Conservation (phyloP, 31 red algal species). For the Asparagopsis taxiformis region DNA sequence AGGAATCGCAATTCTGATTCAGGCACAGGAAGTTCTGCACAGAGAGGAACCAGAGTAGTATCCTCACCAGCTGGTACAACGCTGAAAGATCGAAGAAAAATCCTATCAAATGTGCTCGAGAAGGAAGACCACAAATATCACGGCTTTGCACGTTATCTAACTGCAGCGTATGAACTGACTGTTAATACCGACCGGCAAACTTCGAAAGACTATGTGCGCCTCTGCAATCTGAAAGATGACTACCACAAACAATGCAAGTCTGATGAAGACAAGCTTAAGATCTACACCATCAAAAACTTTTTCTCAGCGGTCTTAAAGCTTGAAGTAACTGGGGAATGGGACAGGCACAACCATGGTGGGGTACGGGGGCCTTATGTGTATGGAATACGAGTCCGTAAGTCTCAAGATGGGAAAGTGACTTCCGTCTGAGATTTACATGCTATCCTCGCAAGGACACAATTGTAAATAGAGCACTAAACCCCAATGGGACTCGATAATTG, state of each 20-base stretch:
- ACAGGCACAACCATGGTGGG: conserved; percentile 95
- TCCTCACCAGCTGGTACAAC: conserved; percentile 14
- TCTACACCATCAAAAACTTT: conserved; percentile 96
- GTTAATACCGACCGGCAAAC: conserved; percentile 84
- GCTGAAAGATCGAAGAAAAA: conserved; percentile 43
- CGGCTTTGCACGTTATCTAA: conserved; percentile 76
- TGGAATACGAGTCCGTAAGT: conserved; percentile 70
- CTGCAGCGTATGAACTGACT: conserved; percentile 79
- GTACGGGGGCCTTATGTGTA: conserved; percentile 98
- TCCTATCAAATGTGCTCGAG: conserved; percentile 40
- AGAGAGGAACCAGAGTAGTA: not conserved
- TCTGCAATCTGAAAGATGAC: conserved; percentile 97
- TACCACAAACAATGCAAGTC: conserved; percentile 84
- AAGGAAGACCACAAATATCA: conserved; percentile 72
- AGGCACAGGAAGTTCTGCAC: not conserved
- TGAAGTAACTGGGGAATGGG: conserved; percentile 99
- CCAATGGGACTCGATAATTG: too few species aligned
- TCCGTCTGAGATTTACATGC: not conserved
- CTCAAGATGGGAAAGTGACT: conserved; percentile 1
- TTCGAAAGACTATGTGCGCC: conserved; percentile 92
- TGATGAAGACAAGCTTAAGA: conserved; percentile 84
- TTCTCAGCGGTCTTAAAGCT: conserved; percentile 86
- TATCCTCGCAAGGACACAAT: not conserved
- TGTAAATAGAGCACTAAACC: conserved; percentile 1
- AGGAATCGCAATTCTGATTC: not conserved